Percentiles rank a stretch among this genome's conserved stretches.
These are phyloP conservation scores for Hericium rajendrae DNA, from an alignment of 768 basidiomycete genomes.

Conservation along the genomic window DNA sequence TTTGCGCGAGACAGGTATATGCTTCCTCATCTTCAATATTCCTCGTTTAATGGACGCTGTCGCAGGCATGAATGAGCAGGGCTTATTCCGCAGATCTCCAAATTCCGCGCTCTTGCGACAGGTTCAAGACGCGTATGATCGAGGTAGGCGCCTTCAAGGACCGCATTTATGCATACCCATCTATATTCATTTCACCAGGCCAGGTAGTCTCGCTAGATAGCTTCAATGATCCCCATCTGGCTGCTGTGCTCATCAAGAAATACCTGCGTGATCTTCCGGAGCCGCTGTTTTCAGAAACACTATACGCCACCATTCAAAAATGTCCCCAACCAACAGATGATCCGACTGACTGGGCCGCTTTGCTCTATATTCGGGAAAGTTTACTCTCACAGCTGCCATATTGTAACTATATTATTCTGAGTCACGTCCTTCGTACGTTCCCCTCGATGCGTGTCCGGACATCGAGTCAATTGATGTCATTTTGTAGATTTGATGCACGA, in stretches of 20 bases:
- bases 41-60: neutral
- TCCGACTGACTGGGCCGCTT: conserved; percentile 43
- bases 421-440: conserved; percentile 32
- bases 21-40: neutral
- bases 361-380: conserved; percentile 59
- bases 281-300: conserved; percentile 63
- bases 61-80: conserved; percentile 56
- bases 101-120: conserved; percentile 58
- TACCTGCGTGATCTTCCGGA: conserved; percentile 73
- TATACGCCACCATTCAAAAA: conserved; percentile 54
- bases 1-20: conserved; percentile 46
- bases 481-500: conserved; percentile 67
- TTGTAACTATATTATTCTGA: conserved; percentile 67
- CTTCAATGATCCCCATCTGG: conserved; percentile 70
- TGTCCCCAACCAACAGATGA: conserved; percentile 55
- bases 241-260: conserved; percentile 81
- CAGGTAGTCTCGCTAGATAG: conserved; percentile 71
- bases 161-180: neutral
- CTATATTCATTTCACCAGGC: conserved; percentile 29
- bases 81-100: conserved; percentile 78
- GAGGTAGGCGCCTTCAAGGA: conserved; percentile 35
- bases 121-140: conserved; percentile 77
- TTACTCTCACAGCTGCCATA: conserved; percentile 60
- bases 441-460: neutral
- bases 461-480: neutral